Conservation (phyloP, 78 protist genomes). For the Creolimax fragrantissima region DNA sequence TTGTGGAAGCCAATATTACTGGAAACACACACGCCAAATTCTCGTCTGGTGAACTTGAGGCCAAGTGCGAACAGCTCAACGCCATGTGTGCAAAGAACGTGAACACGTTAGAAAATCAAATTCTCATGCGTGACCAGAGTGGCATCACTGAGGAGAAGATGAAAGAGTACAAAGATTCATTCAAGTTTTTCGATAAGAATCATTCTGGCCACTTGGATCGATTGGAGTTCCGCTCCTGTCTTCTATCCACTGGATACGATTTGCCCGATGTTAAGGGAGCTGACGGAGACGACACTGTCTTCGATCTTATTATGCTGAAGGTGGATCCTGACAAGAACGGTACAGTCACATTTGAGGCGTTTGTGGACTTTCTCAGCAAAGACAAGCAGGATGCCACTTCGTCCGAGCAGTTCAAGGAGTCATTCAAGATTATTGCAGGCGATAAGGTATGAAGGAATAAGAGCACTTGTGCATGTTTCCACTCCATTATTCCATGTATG, state of each 20-base stretch:
- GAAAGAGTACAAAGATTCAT: conserved; percentile 19
- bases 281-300: conserved; percentile 2
- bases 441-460: neutral
- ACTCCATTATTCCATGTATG: neutral
- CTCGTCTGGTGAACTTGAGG: conserved; percentile 19
- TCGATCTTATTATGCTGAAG: neutral
- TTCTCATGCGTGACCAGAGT: neutral
- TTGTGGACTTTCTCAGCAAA: conserved; percentile 6
- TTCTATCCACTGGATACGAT: conserved; percentile 19
- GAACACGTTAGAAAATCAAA: conserved; percentile 38
- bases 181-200: conserved; percentile 32
- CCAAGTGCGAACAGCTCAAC: conserved; percentile 9
- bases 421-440: conserved; percentile 19
- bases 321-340: conserved; percentile 14
- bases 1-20: neutral
- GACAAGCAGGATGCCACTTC: conserved; percentile 22
- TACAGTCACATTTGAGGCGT: conserved; percentile 10
- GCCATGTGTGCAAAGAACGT: neutral
- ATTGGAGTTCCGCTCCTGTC: conserved; percentile 21
- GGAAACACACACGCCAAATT: conserved; percentile 27
- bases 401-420: conserved; percentile 15
- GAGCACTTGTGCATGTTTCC: no score
- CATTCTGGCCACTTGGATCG: neutral
- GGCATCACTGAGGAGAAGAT: conserved; percentile 31
- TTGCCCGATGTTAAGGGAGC: neutral